Base-by-base conservation (phyloP, 768 basidiomycete genomes). In the Holtermannia corniformis region DNA sequence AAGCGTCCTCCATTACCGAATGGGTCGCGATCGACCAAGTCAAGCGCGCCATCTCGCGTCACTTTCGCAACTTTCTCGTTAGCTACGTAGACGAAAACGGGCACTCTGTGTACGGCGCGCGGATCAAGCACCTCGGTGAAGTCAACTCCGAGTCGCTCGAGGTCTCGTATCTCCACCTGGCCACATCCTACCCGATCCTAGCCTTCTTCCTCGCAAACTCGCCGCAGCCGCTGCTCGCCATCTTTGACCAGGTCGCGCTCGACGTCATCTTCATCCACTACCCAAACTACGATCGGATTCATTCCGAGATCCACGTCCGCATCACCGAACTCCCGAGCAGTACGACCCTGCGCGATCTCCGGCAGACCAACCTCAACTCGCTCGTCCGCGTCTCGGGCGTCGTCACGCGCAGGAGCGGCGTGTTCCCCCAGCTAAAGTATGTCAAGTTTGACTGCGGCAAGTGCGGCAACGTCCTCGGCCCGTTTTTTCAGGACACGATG, bases 381-480 rank as follows among this genome's bases (percentile, higher is more conserved):
- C 84, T 99, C 41, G 91, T 99, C 26, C 85, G 95, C 32, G 86
- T 99, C 5, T 82, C 85, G 5, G 95, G 95, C 12, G 95, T 99
- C 16, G 95, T 99, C 43, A 99, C 95, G 1, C 78, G 95, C 53
- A 80, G 95, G 37, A 89, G 84, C 7, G 93, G 95, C 10, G 92
- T 99, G 10, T 97, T 97, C 74, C 95, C 95, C n/a, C 95, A 99
- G 72, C 76, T 99, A 55, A 97, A 99, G 75, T 95, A 96, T 66
- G 92, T 99, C 72, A 97, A 96, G 71, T 99, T 99, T 64, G 90
- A 97, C 71, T 99, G 95, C 73, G 80, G 80, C 51, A 96, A 93
- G 71, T 99, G 95, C 63, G 85, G 86, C 16, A 86, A 83, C n/a
- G 82, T 88, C 23, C 78, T 97, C 14, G 95, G 95, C 13, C 95